These are phyloP conservation scores for Arachis hypogaea DNA, from an alignment of 306 rosid genomes.

Conservation along the genomic window DNA sequence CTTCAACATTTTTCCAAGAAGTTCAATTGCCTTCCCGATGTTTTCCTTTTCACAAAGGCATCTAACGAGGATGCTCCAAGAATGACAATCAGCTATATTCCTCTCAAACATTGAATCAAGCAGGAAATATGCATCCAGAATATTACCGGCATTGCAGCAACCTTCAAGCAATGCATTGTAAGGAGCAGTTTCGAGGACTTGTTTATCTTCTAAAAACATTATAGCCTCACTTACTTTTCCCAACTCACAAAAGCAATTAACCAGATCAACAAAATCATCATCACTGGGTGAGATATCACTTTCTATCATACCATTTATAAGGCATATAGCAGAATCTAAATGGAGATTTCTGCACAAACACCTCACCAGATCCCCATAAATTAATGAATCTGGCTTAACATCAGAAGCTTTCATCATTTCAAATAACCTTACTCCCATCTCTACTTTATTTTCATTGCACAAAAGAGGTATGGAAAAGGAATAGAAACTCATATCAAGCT, in stretches of 20 bases:
- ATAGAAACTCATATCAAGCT: slow-evolving; percentile 68
- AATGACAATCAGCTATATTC: slow-evolving; percentile 55
- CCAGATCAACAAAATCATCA: slow-evolving; percentile 46
- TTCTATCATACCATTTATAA: slow-evolving; percentile 61
- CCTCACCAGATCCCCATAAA: slow-evolving; percentile 55
- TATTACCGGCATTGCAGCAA: slow-evolving; percentile 65
- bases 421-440: slow-evolving; percentile 60
- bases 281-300: slow-evolving; percentile 43
- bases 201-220: slow-evolving; percentile 61
- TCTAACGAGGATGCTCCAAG: slow-evolving; percentile 80
- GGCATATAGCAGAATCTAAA: slow-evolving; percentile 54
- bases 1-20: slow-evolving; percentile 75
- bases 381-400: slow-evolving; percentile 49
- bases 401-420: slow-evolving; percentile 70
- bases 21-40: slow-evolving; percentile 54
- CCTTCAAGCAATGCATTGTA: slow-evolving; percentile 76
- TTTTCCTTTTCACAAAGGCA: slow-evolving; percentile 66
- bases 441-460: slow-evolving; percentile 65
- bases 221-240: slow-evolving; percentile 73
- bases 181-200: slow-evolving; percentile 61
- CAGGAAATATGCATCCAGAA: slow-evolving; percentile 50
- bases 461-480: slow-evolving; percentile 62
- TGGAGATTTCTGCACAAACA: slow-evolving; percentile 65
- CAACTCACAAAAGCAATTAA: slow-evolving; percentile 59
- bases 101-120: slow-evolving; percentile 62